Base-by-base conservation (phyloP, 2,329 filamentous ascomycete species). In the Arthrobotrys pseudoclavata region DNA sequence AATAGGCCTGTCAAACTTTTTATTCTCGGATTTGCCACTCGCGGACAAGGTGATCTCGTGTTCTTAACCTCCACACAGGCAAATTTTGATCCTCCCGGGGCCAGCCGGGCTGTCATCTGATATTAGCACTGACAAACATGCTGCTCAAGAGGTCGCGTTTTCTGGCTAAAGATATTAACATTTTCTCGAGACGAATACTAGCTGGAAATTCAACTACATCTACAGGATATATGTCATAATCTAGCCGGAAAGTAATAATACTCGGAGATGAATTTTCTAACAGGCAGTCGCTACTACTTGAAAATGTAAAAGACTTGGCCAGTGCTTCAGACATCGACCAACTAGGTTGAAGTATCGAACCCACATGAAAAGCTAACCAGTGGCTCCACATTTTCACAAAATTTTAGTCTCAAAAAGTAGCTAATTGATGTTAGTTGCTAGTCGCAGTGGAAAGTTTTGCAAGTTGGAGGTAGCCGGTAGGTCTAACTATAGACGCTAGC, bases 91-190 rank as follows among this genome's bases (percentile, higher is more conserved):
- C 53, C 64, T 10, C 20, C 47, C 47, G 71, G 64, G 31, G 24
- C 45, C 37, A 76, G 34, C 71, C 71, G 64, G 64, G 24, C 34
- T 48, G 53, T 74, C 61, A 61, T 40, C 63, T 72, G 69, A 72
- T 72, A 64, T 67, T 22, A 26, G 20, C 15, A 57, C 40, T 69
- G 31, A 29, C 37, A 40, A 22, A 22, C 12, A 50, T 26, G 20
- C 47, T 20, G 7, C 12, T n/a, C 29, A 1, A 20, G 4, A 45
- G 13, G 20, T 42, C 13, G 48, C 15, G 34, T 9, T 26, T 63
- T 70, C 47, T 63, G 55, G 61, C 60, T 74, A 74, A 74, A 68
- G 20, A 42, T 60, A 22, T 42, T 42, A n/a, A 18, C 4, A 29
- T 22, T 34, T 37, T 34, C 57, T 71, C 68, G 68, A 71, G 68